Conservation (phyloP, 305 asterid genomes). For the Solanum chacoense region DNA sequence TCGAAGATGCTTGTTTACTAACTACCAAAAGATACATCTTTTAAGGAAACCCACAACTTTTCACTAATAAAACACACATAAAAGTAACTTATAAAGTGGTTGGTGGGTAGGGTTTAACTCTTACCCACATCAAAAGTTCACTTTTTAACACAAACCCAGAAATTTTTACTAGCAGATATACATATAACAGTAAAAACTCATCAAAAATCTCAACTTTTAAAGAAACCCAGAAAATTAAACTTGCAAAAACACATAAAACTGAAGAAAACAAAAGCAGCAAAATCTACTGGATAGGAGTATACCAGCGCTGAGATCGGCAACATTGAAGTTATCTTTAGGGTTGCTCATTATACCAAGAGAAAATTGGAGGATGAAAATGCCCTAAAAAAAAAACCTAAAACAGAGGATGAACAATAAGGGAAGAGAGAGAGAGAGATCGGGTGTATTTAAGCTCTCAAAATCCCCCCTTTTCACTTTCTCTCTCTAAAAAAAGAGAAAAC, state of each 20-base stretch:
- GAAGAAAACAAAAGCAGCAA: not conserved
- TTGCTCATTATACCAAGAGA: conserved; percentile 7
- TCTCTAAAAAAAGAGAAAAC: not conserved
- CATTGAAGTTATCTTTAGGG: conserved; percentile 19
- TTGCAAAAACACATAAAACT: not conserved
- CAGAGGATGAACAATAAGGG: not conserved
- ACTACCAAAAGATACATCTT: not conserved
- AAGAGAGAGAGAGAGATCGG: not conserved
- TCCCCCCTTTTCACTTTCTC: not conserved
- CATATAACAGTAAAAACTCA: not conserved
- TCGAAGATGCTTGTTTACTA: not conserved
- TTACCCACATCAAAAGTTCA: not conserved
- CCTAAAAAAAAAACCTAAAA: not conserved
- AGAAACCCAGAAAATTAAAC: not conserved
- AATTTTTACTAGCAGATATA: not conserved
- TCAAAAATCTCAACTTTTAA: not conserved
- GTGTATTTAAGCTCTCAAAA: not conserved
- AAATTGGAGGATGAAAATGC: not conserved
- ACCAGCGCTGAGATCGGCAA: conserved; percentile 29
- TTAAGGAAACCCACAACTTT: not conserved
- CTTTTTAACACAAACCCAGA: not conserved
- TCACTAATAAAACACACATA: not conserved
- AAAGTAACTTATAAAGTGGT: not conserved
- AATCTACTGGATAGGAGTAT: not conserved
- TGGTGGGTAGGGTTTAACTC: not conserved